Evolutionary conservation across 352 stramenopile species (phyloP), one percentile per base, ranked within the genome.

Genomic region (Phytophthora fragariae): DNA sequence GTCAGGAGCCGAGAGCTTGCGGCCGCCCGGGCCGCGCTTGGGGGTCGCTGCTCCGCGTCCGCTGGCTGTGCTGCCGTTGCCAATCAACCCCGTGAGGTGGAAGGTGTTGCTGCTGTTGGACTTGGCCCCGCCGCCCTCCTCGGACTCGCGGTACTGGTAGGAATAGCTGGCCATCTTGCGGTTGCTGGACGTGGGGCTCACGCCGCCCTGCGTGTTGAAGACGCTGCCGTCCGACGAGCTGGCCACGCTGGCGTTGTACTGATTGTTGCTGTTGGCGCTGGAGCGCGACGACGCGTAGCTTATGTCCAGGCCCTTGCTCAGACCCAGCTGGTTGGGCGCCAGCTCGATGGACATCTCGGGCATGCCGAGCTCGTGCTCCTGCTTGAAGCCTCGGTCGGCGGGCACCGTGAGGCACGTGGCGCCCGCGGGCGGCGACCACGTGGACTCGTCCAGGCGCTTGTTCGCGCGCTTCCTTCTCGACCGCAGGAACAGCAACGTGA

Each of bases 341-440:
- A 85, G 68, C 44, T 85, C 79, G 24, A 85, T 85, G 21, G 79
- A 85, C 70, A 82, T 80, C 46, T 85, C 73, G 1, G 79, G 69
- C 39, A 82, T 60, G 1, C 79, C 79, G 2, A 85, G 70, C 21
- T 82, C 73, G 10, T 61, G 67, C 39, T 79, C 72, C 41, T 69
- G 61, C 56, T 76, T 74, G 37, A 82, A 82, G 2, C 75, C 75
- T 50, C 75, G 68, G 44, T 70, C 68, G 0, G 60, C 49, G 4
- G 75, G 75, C 5, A 80, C 68, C 1, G 72, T 68, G 11, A 77
- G 52, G 31, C 55, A 69, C 19, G 64, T 60, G 0, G 56, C 60
- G 6, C 71, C 72, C 5, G 53, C 37, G 3, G 71, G 56, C 9
- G 67, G 57, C 6, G 62, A 64, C 27, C 5, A 24, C 6, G 58